A percentile compares a stretch with the other conserved stretches of the same genome.
Evolutionary conservation across 192 early-diverging fungal genomes (phyloP).

Genomic region (Backusella sp.): DNA sequence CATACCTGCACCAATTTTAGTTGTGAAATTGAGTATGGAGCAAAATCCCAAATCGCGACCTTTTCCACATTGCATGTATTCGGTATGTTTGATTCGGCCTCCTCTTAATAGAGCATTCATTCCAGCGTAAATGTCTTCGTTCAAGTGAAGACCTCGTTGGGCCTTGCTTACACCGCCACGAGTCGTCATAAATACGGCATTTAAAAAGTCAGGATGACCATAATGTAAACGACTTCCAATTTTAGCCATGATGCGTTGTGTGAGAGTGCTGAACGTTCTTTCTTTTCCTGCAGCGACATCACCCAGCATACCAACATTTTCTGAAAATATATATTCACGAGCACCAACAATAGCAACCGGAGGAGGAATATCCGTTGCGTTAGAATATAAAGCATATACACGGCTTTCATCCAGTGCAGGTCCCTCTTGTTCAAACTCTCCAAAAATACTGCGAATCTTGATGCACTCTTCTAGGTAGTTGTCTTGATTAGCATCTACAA

Average conservation of each 20-base stretch:
- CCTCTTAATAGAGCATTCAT: constrained; percentile 74
- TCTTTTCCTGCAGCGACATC: constrained; percentile 77
- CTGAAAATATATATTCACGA: constrained; percentile 71
- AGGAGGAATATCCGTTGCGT: constrained; percentile 32
- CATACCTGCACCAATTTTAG: constrained; percentile 81
- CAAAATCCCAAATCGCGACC: constrained; percentile 74
- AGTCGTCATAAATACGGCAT: constrained; percentile 71
- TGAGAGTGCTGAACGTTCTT: constrained; percentile 69
- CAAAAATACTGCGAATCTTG: constrained; percentile 72
- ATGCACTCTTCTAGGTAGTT: constrained; percentile 77
- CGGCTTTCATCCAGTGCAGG: constrained; percentile 31
- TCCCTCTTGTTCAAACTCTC: constrained; percentile 71
- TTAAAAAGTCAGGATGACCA: constrained; percentile 77
- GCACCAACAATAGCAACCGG: constrained; percentile 76
- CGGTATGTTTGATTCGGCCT: constrained; percentile 72
- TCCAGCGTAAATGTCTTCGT: constrained; percentile 81
- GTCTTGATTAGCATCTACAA: constrained; percentile 80
- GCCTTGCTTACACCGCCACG: constrained; percentile 77
- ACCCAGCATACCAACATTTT: constrained; percentile 67
- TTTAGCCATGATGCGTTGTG: constrained; percentile 73
- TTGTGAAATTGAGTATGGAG: constrained; percentile 73
- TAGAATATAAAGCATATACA: constrained; percentile 54
- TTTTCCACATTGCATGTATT: constrained; percentile 81
- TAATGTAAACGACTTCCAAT: constrained; percentile 69
- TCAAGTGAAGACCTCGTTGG: constrained; percentile 73